Evolutionary conservation across 495 filamentous ascomycete species (phyloP).

Genomic region (Cercophora samala): DNA sequence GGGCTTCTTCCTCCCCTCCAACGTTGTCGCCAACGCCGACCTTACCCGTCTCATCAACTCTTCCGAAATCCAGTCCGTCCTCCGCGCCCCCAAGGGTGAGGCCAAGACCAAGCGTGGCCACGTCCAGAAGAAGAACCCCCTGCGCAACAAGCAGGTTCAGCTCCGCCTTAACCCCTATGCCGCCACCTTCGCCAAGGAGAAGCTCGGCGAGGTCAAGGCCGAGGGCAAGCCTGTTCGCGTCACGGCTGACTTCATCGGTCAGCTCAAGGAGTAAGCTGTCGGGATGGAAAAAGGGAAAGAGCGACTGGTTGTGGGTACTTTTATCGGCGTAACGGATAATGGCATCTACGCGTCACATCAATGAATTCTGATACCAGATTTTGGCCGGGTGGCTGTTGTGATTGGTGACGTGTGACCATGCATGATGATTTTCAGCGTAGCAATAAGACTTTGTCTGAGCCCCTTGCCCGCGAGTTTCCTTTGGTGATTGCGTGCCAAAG

Average conservation of each 20-base stretch:
- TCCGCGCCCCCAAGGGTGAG: constrained; percentile 83
- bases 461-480: too few species aligned
- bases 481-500: too few species aligned
- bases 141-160: constrained; percentile 94
- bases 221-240: constrained; percentile 38
- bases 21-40: constrained; percentile 85
- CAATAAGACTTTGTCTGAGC: background rate
- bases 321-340: constrained; percentile 40
- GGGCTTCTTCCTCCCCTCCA: constrained; percentile 93
- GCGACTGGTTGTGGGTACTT: constrained; percentile 30
- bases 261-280: constrained; percentile 40
- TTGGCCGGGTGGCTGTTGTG: constrained; percentile 15
- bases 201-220: constrained; percentile 42
- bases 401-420: constrained; percentile 10
- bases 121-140: constrained; percentile 99
- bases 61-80: constrained; percentile 92
- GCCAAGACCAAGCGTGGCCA: constrained; percentile 81
- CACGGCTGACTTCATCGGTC: constrained; percentile 37
- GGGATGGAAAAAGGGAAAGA: constrained; percentile 17
- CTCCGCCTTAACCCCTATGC: constrained; percentile 98
- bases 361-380: constrained; percentile 39
- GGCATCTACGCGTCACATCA: constrained; percentile 34
- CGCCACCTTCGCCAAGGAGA: constrained; percentile 73
- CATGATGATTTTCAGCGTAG: background rate
- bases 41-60: constrained; percentile 97